Evolutionary conservation across 2,329 filamentous ascomycete genomes (phyloP).

Genomic region (Dendryphion nanum): DNA sequence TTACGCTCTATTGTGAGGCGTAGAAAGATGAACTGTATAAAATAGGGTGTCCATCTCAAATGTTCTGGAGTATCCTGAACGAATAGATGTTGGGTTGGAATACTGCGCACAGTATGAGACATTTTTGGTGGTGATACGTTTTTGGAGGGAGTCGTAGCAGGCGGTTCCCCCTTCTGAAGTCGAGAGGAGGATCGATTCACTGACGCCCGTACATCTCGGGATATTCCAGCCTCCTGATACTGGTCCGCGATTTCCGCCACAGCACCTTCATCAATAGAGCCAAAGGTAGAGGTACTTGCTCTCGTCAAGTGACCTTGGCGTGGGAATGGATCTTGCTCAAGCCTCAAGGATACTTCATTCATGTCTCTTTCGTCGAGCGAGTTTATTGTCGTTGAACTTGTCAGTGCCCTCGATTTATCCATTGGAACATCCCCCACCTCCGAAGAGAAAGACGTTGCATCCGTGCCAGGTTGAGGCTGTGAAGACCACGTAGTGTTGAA

Average conservation of each 20-base stretch:
- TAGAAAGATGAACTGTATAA: conserved; percentile 32
- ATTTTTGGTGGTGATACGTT: conserved; percentile 16
- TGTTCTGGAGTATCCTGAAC: conserved; percentile 12
- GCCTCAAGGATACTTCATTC: conserved; percentile 3
- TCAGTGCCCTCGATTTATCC: conserved; percentile 10
- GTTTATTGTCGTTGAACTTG: conserved; percentile 18
- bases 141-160: too few species aligned
- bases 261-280: conserved; percentile 23
- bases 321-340: conserved; percentile 4
- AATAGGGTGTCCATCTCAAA: conserved; percentile 24
- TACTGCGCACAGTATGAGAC: conserved; percentile 22
- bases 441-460: conserved; percentile 21
- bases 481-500: conserved; percentile 15
- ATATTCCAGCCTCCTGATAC: too few species aligned
- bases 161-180: too few species aligned
- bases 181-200: too few species aligned
- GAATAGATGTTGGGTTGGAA: conserved; percentile 30
- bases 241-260: too few species aligned
- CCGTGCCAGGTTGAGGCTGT: conserved; percentile 16
- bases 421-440: conserved; percentile 11
- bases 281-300: conserved; percentile 24
- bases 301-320: conserved; percentile 12
- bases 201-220: too few species aligned
- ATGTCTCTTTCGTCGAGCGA: conserved; percentile 20
- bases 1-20: conserved; percentile 21